These are phyloP conservation scores for Globisporangium splendens DNA, from an alignment of 352 stramenopile species.

Conservation along the genomic window DNA sequence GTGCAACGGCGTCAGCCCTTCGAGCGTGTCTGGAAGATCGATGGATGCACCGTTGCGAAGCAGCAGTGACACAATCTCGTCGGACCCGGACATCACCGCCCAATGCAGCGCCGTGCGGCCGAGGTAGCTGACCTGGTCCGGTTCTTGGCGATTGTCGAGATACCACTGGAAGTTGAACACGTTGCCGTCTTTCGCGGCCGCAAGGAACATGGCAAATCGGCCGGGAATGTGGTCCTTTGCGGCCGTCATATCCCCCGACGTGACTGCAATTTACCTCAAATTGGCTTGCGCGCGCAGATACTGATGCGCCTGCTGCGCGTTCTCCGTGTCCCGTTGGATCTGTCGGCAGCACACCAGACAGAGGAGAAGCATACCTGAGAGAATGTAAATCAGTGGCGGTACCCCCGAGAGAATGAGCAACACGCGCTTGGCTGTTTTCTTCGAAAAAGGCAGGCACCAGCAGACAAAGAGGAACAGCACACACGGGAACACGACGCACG, in stretches of 20 bases:
- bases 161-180: constrained; percentile 50
- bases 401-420: constrained; percentile 48
- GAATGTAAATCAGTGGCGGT: constrained; percentile 34
- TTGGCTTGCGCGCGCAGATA: constrained; percentile 40
- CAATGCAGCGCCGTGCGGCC: constrained; percentile 66
- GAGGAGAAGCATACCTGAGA: constrained; percentile 30
- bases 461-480: constrained; percentile 51
- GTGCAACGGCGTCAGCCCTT: constrained; percentile 61
- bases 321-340: constrained; percentile 43
- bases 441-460: constrained; percentile 27
- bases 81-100: constrained; percentile 46
- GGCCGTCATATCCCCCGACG: constrained; percentile 23
- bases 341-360: constrained; percentile 52
- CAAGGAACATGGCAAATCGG: constrained; percentile 60
- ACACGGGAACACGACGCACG: constrained; percentile 54
- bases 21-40: constrained; percentile 51
- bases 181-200: constrained; percentile 46
- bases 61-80: constrained; percentile 59
- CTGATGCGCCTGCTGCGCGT: constrained; percentile 53
- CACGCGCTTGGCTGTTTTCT: constrained; percentile 19
- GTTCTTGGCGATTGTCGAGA: constrained; percentile 48
- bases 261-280: constrained; percentile 54
- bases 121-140: constrained; percentile 63
- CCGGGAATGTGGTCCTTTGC: constrained; percentile 29
- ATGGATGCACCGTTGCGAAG: constrained; percentile 65